Evolutionary conservation across 169 alveolate genomes (phyloP), one percentile per base, ranked within the genome.

Genomic region (Perkinsus chesapeaki): DNA sequence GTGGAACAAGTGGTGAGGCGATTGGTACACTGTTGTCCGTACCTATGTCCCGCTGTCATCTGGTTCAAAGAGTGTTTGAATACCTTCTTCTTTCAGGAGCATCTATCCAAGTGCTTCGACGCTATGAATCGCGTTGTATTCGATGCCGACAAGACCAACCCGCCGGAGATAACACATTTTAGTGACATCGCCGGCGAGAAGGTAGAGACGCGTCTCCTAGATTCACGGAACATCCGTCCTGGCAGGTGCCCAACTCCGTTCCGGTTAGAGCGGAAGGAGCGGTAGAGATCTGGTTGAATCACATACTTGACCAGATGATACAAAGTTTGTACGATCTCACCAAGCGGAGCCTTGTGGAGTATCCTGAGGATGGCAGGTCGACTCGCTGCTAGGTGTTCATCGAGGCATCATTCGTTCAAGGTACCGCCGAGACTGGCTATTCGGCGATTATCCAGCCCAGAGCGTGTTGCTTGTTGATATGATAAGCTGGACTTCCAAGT

Each of bases 41-140:
- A n/a, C n/a, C n/a, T n/a, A n/a, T n/a, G n/a, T n/a, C n/a, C n/a
- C n/a, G n/a, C n/a, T n/a, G n/a, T n/a, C n/a, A n/a, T n/a, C n/a
- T n/a, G n/a, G n/a, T n/a, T n/a, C n/a, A n/a, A n/a, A n/a, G n/a
- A n/a, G n/a, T n/a, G n/a, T n/a, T 47, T 19, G 72, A 19, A 97
- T 9, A 19, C 82, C 12, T 16, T 60, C 82, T 5, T 60, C 27
- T 23, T 97, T 0, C 97, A 97, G 93, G 97, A 97, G 93, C 98
- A 97, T 94, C 95, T 97, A 92, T 93, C 98, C 72, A 97, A 97
- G 93, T 97, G 99, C 92, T 97, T 97, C 91, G 99, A 97, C 95
- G 97, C 97, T 92, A 97, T 97, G 37, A 95, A 96, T 92, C 95
- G 97, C 92, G 96, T 97, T 39, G 95, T 96, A 60, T 97, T 97